A percentile compares a stretch with the other conserved stretches of the same genome.
These are phyloP conservation scores for Fibroporia radiculosa DNA, from an alignment of 768 basidiomycete genomes.

Conservation along the genomic window DNA sequence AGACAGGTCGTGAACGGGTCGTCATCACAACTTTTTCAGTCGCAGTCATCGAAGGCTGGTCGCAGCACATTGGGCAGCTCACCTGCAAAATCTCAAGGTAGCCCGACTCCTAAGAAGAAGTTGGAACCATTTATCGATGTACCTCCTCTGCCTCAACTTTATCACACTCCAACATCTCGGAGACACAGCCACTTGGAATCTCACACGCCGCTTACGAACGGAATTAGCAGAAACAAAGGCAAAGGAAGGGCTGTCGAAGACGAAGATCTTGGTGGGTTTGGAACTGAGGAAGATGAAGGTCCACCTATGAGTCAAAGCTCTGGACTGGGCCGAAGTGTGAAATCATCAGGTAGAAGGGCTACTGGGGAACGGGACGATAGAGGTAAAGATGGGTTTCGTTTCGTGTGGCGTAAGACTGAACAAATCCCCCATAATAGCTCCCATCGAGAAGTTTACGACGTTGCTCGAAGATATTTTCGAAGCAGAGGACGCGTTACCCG, in stretches of 20 bases:
- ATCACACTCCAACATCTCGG: conserved; percentile 14
- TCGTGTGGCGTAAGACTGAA: conserved; percentile 1
- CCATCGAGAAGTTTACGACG: conserved; percentile 68
- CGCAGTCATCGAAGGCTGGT: neutral
- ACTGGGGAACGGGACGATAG: conserved; percentile 75
- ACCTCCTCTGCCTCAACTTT: conserved; percentile 19
- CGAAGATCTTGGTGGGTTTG: conserved; percentile 49
- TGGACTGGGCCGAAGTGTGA: conserved; percentile 26
- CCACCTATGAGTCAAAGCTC: conserved; percentile 5
- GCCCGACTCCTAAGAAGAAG: conserved; percentile 14
- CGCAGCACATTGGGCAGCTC: neutral
- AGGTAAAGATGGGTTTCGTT: conserved; percentile 31
- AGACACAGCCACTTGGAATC: conserved; percentile 12
- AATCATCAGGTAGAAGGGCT: conserved; percentile 43
- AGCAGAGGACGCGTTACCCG: conserved; percentile 63
- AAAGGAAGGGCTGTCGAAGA: conserved; percentile 25
- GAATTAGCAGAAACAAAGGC: too few relatives aligned
- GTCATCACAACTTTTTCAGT: conserved; percentile 1
- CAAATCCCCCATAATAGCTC: conserved; percentile 30
- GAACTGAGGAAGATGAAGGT: conserved; percentile 38
- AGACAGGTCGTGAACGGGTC: neutral
- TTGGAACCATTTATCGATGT: conserved; percentile 23
- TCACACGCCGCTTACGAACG: conserved; percentile 5
- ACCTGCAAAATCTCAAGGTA: conserved; percentile 4
- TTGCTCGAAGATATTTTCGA: conserved; percentile 83